These are phyloP conservation scores for Gracilaria caudata DNA, from an alignment of 23 red algal genomes.

Conservation along the genomic window DNA sequence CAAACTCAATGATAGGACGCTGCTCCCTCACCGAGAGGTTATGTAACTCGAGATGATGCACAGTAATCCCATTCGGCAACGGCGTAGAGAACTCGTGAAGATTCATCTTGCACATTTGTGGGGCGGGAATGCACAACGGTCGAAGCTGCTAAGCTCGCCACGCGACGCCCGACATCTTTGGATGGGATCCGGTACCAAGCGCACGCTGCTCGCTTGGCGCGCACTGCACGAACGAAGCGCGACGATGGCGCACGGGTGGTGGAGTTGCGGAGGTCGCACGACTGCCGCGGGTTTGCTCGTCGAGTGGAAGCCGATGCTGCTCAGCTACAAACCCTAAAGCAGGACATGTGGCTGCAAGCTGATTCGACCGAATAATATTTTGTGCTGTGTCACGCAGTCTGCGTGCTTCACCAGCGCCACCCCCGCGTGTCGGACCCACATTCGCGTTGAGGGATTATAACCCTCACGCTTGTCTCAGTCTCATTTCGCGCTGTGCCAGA, in stretches of 20 bases:
- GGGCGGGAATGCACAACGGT: background rate
- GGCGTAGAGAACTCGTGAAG: conserved; percentile 46
- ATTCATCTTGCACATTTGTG: conserved; percentile 17
- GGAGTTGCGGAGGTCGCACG: background rate
- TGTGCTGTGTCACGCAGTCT: too few species aligned
- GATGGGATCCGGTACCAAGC: background rate
- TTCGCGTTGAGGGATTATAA: too few species aligned
- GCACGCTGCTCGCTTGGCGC: background rate
- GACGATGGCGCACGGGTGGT: background rate
- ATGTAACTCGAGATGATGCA: conserved; percentile 88
- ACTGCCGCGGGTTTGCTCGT: background rate
- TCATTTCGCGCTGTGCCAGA: too few species aligned
- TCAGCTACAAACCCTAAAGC: background rate
- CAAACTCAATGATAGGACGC: conserved; percentile 86
- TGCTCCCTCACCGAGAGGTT: conserved; percentile 71
- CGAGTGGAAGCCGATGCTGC: background rate
- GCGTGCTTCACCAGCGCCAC: too few species aligned
- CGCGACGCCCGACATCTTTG: background rate
- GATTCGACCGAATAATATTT: conserved; percentile 4
- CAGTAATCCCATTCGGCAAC: conserved; percentile 84
- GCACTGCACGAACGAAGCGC: background rate
- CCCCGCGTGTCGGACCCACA: too few species aligned
- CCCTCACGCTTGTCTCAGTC: too few species aligned
- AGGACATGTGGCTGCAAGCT: conserved; percentile 3
- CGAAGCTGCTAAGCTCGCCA: background rate